Evolutionary conservation across 1,284 basidiomycete species (phyloP).

Genomic region (Filobasidium uniguttulatum): DNA sequence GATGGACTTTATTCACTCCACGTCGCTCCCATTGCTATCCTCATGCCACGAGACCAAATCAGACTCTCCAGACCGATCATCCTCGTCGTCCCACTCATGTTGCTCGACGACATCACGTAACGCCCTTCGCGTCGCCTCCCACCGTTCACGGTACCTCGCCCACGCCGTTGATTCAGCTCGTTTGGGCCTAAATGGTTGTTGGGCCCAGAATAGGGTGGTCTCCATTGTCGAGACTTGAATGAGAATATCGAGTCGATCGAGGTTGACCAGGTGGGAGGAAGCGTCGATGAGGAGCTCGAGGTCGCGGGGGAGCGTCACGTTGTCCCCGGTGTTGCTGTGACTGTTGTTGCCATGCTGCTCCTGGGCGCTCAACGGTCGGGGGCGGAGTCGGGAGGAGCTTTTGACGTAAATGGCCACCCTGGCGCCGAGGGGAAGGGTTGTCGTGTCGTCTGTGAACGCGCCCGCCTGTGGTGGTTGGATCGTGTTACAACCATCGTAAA

Average conservation of each 20-base stretch:
- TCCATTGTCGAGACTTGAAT: not conserved
- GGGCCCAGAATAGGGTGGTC: slow-evolving; percentile 1
- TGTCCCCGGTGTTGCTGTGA: no score
- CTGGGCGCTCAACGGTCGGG: no score
- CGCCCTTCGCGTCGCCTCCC: not conserved
- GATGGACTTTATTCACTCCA: no score
- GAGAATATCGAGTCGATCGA: slow-evolving; percentile 41
- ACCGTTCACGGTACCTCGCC: not conserved
- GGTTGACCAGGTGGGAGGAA: slow-evolving; percentile 45
- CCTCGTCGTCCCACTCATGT: not conserved
- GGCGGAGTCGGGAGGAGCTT: no score
- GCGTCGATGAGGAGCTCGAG: slow-evolving; percentile 42
- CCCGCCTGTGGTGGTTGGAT: slow-evolving; percentile 4
- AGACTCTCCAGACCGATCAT: not conserved
- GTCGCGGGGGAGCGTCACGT: slow-evolving; percentile 42
- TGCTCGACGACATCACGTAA: not conserved
- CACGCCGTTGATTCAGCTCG: not conserved
- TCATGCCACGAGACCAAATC: not conserved
- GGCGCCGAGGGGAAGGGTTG: slow-evolving; percentile 31
- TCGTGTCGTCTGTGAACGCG: no score
- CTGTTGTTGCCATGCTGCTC: no score
- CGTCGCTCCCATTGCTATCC: no score
- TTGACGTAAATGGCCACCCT: slow-evolving; percentile 49
- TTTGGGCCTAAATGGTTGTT: not conserved
- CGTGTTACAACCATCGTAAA: slow-evolving; percentile 6